Evolutionary conservation across 2,329 filamentous ascomycete species (phyloP).

Genomic region (Xylaria sp.): DNA sequence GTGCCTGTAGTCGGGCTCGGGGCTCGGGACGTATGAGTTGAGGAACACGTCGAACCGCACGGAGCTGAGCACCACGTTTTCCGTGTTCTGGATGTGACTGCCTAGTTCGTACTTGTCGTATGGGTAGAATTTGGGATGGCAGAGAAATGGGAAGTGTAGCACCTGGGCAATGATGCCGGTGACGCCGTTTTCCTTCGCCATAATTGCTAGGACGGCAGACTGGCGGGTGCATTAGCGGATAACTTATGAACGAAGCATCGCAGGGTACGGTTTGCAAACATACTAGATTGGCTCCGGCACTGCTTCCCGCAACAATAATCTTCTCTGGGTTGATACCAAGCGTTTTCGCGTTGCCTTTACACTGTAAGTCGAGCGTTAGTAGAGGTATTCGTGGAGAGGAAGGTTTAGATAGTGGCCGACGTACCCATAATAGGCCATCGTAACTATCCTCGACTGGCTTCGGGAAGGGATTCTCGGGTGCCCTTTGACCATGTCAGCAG

Average conservation of each 20-base stretch:
- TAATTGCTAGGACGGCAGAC: conserved; percentile 12
- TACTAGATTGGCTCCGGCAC: conserved; percentile 25
- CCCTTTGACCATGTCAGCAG: conserved; percentile 44
- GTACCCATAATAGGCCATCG: conserved; percentile 52
- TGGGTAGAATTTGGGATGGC: conserved; percentile 25
- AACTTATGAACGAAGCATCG: not conserved
- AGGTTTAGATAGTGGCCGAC: not conserved
- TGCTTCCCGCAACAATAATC: conserved; percentile 26
- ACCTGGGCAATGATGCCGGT: conserved; percentile 25
- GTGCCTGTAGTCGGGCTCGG: conserved; percentile 18
- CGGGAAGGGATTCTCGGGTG: conserved; percentile 57
- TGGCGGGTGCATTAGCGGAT: not conserved
- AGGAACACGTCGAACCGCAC: conserved; percentile 12
- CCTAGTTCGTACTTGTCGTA: conserved; percentile 24
- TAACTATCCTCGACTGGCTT: conserved; percentile 56
- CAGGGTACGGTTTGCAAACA: not conserved
- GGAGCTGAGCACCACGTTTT: conserved; percentile 23
- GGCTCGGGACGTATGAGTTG: conserved; percentile 14
- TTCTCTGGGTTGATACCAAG: conserved; percentile 25
- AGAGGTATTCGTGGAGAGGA: not conserved
- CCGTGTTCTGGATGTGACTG: conserved; percentile 23
- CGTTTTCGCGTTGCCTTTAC: conserved; percentile 17
- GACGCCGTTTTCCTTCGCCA: conserved; percentile 18
- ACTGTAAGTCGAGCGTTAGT: conserved; percentile 11
- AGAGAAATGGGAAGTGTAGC: conserved; percentile 24